A percentile compares a stretch with the other conserved stretches of the same genome.
phyloP scores from a whole-genome alignment of 169 alveolate genomes.

The Cryptosporidium tyzzeri region DNA sequence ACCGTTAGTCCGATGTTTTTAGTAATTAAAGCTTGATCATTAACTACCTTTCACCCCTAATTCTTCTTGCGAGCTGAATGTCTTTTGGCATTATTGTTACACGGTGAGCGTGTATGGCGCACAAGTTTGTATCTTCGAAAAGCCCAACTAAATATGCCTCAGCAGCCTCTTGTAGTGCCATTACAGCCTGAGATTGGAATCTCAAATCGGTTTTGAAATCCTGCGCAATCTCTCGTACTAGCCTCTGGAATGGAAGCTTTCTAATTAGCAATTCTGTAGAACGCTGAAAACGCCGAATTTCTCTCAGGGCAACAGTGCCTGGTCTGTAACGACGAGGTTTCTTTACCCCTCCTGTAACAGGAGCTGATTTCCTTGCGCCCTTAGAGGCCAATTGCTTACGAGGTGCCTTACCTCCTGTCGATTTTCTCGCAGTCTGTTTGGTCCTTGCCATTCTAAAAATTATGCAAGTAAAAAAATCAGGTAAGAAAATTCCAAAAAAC shows the following conservation, averaged over 20 bases:
- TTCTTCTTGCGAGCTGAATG: conserved; percentile 97
- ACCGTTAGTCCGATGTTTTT: conserved; percentile 19
- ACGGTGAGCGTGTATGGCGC: conserved; percentile 99
- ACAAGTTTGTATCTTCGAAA: conserved; percentile 99
- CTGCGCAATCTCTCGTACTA: conserved; percentile 96
- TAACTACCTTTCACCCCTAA: conserved; percentile 96
- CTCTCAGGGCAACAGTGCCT: conserved; percentile 98
- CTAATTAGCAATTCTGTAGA: conserved; percentile 94
- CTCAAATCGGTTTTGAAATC: conserved; percentile 94
- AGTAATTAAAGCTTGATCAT: background rate
- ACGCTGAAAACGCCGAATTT: conserved; percentile 96
- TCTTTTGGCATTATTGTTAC: conserved; percentile 99
- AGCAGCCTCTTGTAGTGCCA: conserved; percentile 98
- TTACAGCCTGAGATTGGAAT: conserved; percentile 94
- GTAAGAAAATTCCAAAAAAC: background rate
- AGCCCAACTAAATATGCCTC: conserved; percentile 98
- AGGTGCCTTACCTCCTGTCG: conserved; percentile 98
- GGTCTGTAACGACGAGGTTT: conserved; percentile 99
- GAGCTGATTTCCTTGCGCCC: conserved; percentile 99
- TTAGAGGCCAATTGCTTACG: conserved; percentile 97
- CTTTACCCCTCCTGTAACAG: conserved; percentile 96
- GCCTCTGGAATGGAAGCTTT: conserved; percentile 96
- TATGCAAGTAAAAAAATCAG: conserved; percentile 18
- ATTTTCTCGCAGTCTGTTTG: conserved; percentile 97
- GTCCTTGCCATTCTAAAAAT: conserved; percentile 95